Evolutionary conservation across 306 rosid genomes (phyloP), one percentile per base, ranked within the genome.

Genomic region (Vachellia collinsii): DNA sequence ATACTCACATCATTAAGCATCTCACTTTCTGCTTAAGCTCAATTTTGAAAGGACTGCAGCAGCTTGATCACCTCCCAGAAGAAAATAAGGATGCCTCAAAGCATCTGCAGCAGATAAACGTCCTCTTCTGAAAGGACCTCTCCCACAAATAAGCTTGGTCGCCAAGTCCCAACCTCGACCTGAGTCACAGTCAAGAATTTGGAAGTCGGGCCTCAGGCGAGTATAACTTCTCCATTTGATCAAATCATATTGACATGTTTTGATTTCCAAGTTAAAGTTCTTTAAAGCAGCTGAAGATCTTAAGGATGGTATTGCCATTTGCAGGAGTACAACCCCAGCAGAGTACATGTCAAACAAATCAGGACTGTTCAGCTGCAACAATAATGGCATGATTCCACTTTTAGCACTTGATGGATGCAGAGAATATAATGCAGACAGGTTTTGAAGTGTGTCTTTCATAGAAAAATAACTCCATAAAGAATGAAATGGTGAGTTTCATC

Each of bases 131-230:
- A 88, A 83, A 44, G 78, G 81, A 53, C 97, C 91, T 88, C 98
- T 90, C 87, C 92, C 89, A 17, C 93, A 87, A 72, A 92, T 80
- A 51, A 94, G 97, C 84, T 91, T 94, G 38, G 97, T 82, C 22
- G 90, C 98, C 12, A 92, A 79, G 87, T 94, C 97, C 98, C 97
- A 94, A 34, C 98, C 98, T 85, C 94, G 82, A 81, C 98, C 94
- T 7, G 94, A 89, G 78, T 94, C 97, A 13, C 86, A 83, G 83
- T 92, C 94, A 68, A 94, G 97, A 86, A 90, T 87, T 76, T 79
- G 70, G 13, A 96, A 83, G 85, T 90, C 87, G 0, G 97, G 90
- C 80, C 90, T 86, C 39, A 64, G 67, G 74, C 94, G 90, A 9
- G 94, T 92, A 38, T 64, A 58, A 47, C 89, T 97, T 83, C 97